Evolutionary conservation across 1,139 yeast genomes (phyloP).

Genomic region (Taphrina wiesneri): DNA sequence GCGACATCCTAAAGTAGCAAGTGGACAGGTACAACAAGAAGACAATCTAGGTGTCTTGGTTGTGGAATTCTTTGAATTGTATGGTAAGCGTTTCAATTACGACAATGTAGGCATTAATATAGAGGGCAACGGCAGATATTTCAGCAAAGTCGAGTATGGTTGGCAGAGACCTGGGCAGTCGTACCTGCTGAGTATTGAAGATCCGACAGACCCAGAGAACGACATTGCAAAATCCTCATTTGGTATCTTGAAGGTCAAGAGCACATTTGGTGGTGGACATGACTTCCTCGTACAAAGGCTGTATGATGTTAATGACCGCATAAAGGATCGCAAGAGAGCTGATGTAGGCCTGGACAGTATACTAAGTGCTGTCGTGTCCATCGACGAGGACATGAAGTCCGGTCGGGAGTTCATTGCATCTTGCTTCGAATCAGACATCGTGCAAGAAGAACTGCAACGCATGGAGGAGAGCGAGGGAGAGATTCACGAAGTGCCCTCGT

Average conservation of each 20-base stretch:
- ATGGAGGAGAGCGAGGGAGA: slow-evolving; percentile 15
- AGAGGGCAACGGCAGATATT: slow-evolving; percentile 49
- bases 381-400: slow-evolving; percentile 33
- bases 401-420: slow-evolving; percentile 11
- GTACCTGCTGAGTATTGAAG: slow-evolving; percentile 78
- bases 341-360: slow-evolving; percentile 31
- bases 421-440: slow-evolving; percentile 14
- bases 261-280: slow-evolving; percentile 90
- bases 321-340: slow-evolving; percentile 23
- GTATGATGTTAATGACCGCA: slow-evolving; percentile 33
- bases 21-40: slow-evolving; percentile 64
- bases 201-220: slow-evolving; percentile 79
- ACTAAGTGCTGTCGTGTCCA: slow-evolving; percentile 33
- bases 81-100: slow-evolving; percentile 88
- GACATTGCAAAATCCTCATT: slow-evolving; percentile 65
- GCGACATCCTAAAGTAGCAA: slow-evolving; percentile 73
- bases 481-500: not conserved
- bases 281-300: slow-evolving; percentile 54
- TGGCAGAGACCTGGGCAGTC: slow-evolving; percentile 57
- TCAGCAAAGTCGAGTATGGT: slow-evolving; percentile 56
- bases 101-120: slow-evolving; percentile 70
- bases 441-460: slow-evolving; percentile 13
- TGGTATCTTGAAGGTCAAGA: slow-evolving; percentile 76
- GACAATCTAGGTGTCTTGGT: slow-evolving; percentile 84
- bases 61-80: slow-evolving; percentile 92